Base-by-base conservation (phyloP, 2,329 filamentous ascomycete species). In the Fusarium kyushuense region DNA sequence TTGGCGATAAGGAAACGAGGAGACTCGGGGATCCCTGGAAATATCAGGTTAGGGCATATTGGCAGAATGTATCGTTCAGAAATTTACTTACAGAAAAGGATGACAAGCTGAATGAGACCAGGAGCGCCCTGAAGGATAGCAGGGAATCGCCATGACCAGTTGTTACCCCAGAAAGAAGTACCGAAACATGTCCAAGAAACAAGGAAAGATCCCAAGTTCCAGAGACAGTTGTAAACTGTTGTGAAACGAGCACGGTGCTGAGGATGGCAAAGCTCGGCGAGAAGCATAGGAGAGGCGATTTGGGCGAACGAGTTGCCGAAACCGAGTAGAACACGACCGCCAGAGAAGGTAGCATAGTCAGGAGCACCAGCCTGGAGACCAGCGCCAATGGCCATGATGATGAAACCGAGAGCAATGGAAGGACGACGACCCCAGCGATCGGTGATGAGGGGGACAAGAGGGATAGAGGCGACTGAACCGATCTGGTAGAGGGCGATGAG, bases 81-180 rank as follows among this genome's bases (percentile, higher is more conserved):
- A 1, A 2, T 9, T 5, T 13, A 43, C 59, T 45, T 43, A 64
- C 82, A 87, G 79, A 86, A 91, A 75, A 92, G 88, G 70, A 89
- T 87, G 7, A 78, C 48, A 27, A 91, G 80, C 79, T 91, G 89
- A 53, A 90, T 78, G 7, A 89, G 64, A 0, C 87, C 89, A 0
- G 89, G 88, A 1, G 87, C 74, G 33, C 86, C 83, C 78, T 92
- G 89, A 11, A 91, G 79, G 14, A 91, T 80, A 3, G 86, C 87
- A 48, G 90, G 88, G 42, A 86, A 86, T 47, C 89, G 82, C 90
- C 90, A 92, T 3, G 87, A 87, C 89, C 89, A 91, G 69, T 90
- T 81, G 61, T 77, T 85, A 4, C 79, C 73, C 62, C 91, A 85
- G 41, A 83, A 80, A 21, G 84, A 79, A 1, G 89, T 91, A 35